Evolutionary conservation across 352 stramenopile genomes (phyloP), one percentile per base, ranked within the genome.

Genomic region (Phytophthora crassamura): DNA sequence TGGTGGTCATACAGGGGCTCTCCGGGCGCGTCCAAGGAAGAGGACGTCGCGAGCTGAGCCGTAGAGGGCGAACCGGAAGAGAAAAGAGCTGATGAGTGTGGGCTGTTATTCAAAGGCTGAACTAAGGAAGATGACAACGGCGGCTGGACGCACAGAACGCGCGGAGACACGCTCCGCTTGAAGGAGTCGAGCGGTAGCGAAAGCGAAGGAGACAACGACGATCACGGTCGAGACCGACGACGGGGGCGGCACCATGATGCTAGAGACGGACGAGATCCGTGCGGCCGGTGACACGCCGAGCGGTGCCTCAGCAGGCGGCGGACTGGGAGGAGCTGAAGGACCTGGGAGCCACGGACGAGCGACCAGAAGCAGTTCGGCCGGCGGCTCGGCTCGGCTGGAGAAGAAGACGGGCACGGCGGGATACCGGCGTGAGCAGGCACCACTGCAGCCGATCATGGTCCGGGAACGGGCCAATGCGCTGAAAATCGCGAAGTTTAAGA

Each of bases 391-490:
- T 32, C 28, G 28, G 28, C 10, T 22, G 42, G 42, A 18, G 42
- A 25, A 25, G 22, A 25, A 7, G 5, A 36, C 42, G 10, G n/a
- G n/a, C n/a, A n/a, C 12, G 10, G 42, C 12, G 3, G 42, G 42
- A 36, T 25, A 28, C 42, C 11, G 22, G 42, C 11, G 10, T 5
- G 25, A 36, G 9, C 12, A 15, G 8, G 22, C 22, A 3, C 20
- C 25, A 8, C 2, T 12, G 42, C 42, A 16, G 30, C 14, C 18
- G 16, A 34, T 50, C 5, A 6, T 50, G 11, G 40, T 60, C 14
- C 28, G 40, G 10, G 52, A 60, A 39, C 49, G 43, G n/a, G n/a
- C n/a, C n/a, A n/a, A n/a, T n/a, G n/a, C n/a, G n/a, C 12, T 63
- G 22, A 50, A 54, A 14, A 3, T 55, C 4, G 25, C 9, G n/a